Percentiles rank a stretch among this genome's conserved stretches.
Evolutionary conservation across 2,329 filamentous ascomycete genomes (phyloP).

Genomic region (Ascochyta fabae): DNA sequence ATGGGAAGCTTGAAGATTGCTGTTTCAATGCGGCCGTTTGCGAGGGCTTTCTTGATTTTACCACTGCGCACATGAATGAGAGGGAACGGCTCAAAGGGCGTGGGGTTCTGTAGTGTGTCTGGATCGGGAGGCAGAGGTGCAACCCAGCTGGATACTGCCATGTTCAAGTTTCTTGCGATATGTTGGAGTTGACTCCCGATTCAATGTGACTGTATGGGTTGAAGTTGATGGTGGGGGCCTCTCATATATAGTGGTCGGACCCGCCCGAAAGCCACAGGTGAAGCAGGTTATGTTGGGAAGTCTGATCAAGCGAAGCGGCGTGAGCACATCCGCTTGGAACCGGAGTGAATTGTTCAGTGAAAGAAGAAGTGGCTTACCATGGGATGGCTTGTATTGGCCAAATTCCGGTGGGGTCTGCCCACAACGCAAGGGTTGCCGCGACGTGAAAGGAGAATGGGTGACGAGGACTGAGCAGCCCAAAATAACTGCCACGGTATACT

Average conservation of each 20-base stretch:
- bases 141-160: slow-evolving; percentile 28
- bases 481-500: too few species aligned
- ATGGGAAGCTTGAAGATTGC: slow-evolving; percentile 64
- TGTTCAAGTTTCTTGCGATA: background rate
- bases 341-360: background rate
- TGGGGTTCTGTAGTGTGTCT: slow-evolving; percentile 27
- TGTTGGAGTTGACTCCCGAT: background rate
- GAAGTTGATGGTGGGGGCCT: background rate
- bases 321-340: slow-evolving; percentile 7
- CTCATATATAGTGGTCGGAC: background rate
- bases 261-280: background rate
- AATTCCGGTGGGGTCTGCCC: background rate
- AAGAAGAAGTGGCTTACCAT: slow-evolving; percentile 7
- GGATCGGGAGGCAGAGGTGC: slow-evolving; percentile 33
- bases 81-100: slow-evolving; percentile 50
- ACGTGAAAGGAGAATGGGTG: background rate
- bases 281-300: background rate
- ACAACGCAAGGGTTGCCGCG: background rate
- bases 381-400: background rate
- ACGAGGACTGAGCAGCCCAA: background rate
- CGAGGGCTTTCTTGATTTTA: slow-evolving; percentile 62
- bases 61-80: slow-evolving; percentile 65
- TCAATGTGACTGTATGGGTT: background rate
- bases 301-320: background rate
- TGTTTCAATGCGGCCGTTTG: slow-evolving; percentile 56